Evolutionary conservation across 169 alveolate genomes (phyloP).

Genomic region (Hepatocystis sp.): DNA sequence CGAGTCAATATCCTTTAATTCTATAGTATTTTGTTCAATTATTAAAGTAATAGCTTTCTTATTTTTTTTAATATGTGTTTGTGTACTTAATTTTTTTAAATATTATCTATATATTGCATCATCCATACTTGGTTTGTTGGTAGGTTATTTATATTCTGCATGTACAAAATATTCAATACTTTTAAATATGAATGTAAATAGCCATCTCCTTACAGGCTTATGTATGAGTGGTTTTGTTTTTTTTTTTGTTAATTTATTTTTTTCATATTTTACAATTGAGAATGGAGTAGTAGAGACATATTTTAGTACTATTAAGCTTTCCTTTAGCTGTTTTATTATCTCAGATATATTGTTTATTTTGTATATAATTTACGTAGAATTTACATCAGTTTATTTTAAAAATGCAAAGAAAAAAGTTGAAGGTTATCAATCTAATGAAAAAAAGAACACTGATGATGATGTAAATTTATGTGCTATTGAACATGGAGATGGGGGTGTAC

Average conservation of each 20-base stretch:
- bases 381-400: background rate
- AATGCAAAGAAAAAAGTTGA: no score
- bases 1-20: conserved; percentile 40
- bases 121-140: conserved; percentile 21
- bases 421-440: no score
- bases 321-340: no score
- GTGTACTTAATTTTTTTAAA: conserved; percentile 25
- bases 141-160: conserved; percentile 51
- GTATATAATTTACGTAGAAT: conserved; percentile 11
- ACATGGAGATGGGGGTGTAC: no score
- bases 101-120: conserved; percentile 17
- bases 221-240: conserved; percentile 45
- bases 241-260: conserved; percentile 19
- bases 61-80: conserved; percentile 9
- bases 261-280: conserved; percentile 50
- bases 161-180: conserved; percentile 44
- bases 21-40: conserved; percentile 14
- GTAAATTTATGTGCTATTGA: no score
- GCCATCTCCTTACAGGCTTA: conserved; percentile 37
- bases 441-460: no score
- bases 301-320: conserved; percentile 23
- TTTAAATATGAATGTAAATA: conserved; percentile 16
- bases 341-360: no score
- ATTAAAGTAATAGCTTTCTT: conserved; percentile 15
- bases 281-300: conserved; percentile 21